These are phyloP conservation scores for Closterium sp. DNA, from an alignment of 139 green algal genomes.

Conservation along the genomic window DNA sequence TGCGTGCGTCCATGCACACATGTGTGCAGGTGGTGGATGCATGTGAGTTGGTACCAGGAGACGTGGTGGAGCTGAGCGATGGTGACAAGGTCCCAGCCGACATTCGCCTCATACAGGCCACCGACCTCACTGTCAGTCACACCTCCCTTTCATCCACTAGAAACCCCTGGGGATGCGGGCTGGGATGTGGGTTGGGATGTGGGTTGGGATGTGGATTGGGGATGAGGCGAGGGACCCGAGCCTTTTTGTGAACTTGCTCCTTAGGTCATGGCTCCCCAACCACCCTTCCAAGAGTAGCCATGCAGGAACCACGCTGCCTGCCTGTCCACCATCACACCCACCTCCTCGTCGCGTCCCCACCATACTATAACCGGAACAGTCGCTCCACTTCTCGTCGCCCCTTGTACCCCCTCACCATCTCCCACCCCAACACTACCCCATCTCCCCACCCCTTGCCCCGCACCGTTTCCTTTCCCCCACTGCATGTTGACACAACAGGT, in stretches of 20 bases:
- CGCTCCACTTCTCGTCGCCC: not conserved
- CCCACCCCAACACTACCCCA: not conserved
- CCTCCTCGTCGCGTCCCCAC: not conserved
- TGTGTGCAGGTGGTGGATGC: slow-evolving; percentile 42
- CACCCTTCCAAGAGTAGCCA: too few species aligned
- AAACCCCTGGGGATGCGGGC: too few species aligned
- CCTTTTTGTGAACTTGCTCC: too few species aligned
- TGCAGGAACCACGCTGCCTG: too few species aligned
- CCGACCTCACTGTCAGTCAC: slow-evolving; percentile 50
- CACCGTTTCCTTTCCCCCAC: not conserved
- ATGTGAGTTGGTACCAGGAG: slow-evolving; percentile 53
- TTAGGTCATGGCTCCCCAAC: too few species aligned
- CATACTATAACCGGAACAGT: not conserved
- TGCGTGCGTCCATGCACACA: not conserved
- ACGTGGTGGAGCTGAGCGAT: slow-evolving; percentile 53
- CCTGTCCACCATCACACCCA: too few species aligned
- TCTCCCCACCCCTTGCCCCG: not conserved
- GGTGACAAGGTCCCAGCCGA: slow-evolving; percentile 58
- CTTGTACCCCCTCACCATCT: not conserved
- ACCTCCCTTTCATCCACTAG: too few species aligned
- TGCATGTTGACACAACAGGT: not conserved
- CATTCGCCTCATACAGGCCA: slow-evolving; percentile 50
- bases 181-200: too few species aligned
- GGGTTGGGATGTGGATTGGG: too few species aligned
- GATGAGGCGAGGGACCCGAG: too few species aligned